Conservation (phyloP, 305 asterid genomes). For the Fraxinus platypoda region DNA sequence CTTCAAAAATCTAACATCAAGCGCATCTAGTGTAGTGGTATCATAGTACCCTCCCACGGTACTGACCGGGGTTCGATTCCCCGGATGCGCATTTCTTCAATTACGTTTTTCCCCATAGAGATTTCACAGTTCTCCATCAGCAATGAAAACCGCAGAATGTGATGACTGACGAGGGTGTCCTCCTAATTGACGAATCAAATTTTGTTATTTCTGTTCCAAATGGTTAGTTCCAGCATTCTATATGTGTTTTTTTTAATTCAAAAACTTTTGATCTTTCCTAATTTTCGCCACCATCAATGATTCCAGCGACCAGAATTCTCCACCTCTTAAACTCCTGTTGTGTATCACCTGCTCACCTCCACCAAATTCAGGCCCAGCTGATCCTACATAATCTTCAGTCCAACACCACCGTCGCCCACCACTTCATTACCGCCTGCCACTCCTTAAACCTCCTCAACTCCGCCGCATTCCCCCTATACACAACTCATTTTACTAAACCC, state of each 20-base stretch:
- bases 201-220: neutral
- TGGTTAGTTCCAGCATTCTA: neutral
- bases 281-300: slow-evolving; percentile 5
- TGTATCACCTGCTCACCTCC: slow-evolving; percentile 35
- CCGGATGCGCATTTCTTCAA: slow-evolving; percentile 52
- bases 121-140: neutral
- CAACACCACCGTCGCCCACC: slow-evolving; percentile 47
- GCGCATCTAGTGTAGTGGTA: slow-evolving; percentile 99
- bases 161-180: neutral
- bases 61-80: slow-evolving; percentile 98
- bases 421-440: slow-evolving; percentile 49
- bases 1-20: no score
- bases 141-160: neutral
- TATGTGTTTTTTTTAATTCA: neutral
- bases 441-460: slow-evolving; percentile 44
- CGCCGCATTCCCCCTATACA: slow-evolving; percentile 54
- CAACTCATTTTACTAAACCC: slow-evolving; percentile 37
- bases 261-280: neutral
- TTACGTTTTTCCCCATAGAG: neutral
- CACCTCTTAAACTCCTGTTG: slow-evolving; percentile 24
- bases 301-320: slow-evolving; percentile 26
- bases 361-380: slow-evolving; percentile 63
- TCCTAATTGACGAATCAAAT: neutral
- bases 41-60: slow-evolving; percentile 99
- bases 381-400: slow-evolving; percentile 40